phyloP scores from a whole-genome alignment of 2,329 filamentous ascomycete genomes.

The Colletotrichum spinosum region DNA sequence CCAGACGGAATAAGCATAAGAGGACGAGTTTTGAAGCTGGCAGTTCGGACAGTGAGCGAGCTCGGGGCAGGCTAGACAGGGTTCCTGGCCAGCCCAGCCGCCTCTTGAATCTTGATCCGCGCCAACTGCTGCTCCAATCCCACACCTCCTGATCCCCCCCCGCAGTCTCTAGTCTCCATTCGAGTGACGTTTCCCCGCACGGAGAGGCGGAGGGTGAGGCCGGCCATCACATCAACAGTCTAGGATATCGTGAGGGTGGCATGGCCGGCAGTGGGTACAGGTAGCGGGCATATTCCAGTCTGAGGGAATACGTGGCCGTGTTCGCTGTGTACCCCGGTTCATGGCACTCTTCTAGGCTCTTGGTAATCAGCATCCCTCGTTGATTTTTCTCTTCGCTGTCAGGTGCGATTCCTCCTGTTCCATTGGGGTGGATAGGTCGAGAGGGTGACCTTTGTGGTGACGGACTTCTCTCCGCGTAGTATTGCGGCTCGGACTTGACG shows the following conservation, averaged over 20 bases:
- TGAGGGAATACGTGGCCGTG: background rate
- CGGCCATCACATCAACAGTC: too few relatives aligned
- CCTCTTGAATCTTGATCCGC: background rate
- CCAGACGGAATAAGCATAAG: slow-evolving; percentile 12
- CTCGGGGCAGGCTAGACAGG: slow-evolving; percentile 4
- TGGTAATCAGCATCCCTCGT: too few relatives aligned
- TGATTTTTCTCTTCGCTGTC: too few relatives aligned
- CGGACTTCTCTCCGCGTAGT: too few relatives aligned
- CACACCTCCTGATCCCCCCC: too few relatives aligned
- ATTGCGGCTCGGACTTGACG: too few relatives aligned
- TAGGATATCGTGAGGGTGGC: background rate
- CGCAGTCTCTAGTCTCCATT: too few relatives aligned
- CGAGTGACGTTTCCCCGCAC: slow-evolving; percentile 6
- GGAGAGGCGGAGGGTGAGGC: background rate
- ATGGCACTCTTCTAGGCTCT: too few relatives aligned
- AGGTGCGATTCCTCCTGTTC: too few relatives aligned
- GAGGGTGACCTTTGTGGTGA: too few relatives aligned
- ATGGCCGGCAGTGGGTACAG: slow-evolving; percentile 10
- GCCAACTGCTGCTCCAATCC: background rate
- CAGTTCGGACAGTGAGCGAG: slow-evolving; percentile 20
- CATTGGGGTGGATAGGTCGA: too few relatives aligned
- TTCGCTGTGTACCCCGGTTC: background rate
- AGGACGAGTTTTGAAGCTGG: too few relatives aligned
- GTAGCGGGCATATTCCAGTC: background rate
- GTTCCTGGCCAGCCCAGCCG: background rate